These are phyloP conservation scores for Solanum virginianum DNA, from an alignment of 257 asterid genomes.

Conservation along the genomic window DNA sequence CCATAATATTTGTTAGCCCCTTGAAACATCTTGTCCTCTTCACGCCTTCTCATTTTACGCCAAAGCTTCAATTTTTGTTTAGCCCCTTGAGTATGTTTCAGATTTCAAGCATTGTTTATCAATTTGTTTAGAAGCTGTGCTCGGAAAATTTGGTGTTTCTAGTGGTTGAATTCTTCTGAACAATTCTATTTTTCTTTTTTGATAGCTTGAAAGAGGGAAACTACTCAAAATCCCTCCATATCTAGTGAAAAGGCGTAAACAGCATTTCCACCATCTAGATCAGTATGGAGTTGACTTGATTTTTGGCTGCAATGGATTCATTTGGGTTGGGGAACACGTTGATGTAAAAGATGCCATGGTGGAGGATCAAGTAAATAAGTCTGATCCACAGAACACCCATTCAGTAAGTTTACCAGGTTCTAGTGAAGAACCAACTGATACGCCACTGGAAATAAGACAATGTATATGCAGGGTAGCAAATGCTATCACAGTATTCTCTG, in stretches of 20 bases:
- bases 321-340: constrained; percentile 92
- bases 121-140: background rate
- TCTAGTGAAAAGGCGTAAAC: constrained; percentile 82
- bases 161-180: background rate
- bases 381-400: constrained; percentile 25
- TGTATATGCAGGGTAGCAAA: constrained; percentile 73
- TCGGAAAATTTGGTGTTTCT: background rate
- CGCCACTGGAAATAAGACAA: constrained; percentile 51
- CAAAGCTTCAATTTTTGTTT: background rate
- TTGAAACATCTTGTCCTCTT: too few relatives aligned
- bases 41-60: background rate
- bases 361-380: constrained; percentile 37
- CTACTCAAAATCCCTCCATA: constrained; percentile 64
- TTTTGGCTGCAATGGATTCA: constrained; percentile 80
- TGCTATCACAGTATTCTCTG: constrained; percentile 62
- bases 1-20: too few relatives aligned
- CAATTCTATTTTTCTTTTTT: background rate
- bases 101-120: background rate
- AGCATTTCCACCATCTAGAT: constrained; percentile 75
- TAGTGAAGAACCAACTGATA: constrained; percentile 34
- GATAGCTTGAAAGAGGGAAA: constrained; percentile 84
- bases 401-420: constrained; percentile 6
- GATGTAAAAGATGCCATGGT: constrained; percentile 56
- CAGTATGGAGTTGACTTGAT: constrained; percentile 72
- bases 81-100: background rate